These are phyloP conservation scores for Naganishia kalamii DNA, from an alignment of 768 basidiomycete species.

Conservation along the genomic window DNA sequence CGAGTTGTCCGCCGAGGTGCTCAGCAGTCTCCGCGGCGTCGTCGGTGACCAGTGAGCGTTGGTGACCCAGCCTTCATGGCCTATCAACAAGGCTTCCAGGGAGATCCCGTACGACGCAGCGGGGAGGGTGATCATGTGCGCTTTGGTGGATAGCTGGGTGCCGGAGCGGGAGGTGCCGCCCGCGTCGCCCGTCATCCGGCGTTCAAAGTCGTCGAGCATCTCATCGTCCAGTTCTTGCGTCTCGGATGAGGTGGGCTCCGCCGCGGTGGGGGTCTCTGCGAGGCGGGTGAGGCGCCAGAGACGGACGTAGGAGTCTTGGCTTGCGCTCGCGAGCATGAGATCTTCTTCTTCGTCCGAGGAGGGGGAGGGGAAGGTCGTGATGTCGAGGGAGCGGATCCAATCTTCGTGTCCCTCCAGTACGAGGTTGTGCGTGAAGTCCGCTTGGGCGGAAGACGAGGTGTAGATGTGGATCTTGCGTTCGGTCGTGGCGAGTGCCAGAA, in stretches of 20 bases:
- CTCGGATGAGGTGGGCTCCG: slow-evolving; percentile 29
- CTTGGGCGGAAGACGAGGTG: neutral
- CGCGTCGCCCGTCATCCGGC: slow-evolving; percentile 57
- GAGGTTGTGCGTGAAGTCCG: slow-evolving; percentile 28
- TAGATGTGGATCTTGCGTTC: slow-evolving; percentile 72
- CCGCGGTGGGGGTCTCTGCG: slow-evolving; percentile 31
- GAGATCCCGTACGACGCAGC: slow-evolving; percentile 63
- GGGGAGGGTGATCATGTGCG: slow-evolving; percentile 62
- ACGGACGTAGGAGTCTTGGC: slow-evolving; percentile 88
- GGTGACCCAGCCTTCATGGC: slow-evolving; percentile 92
- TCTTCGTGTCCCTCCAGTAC: slow-evolving; percentile 75
- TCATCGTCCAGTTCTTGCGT: slow-evolving; percentile 56
- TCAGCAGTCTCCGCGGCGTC: slow-evolving; percentile 58
- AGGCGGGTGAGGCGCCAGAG: slow-evolving; percentile 75
- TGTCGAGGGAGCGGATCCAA: slow-evolving; percentile 80
- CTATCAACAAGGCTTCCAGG: slow-evolving; percentile 87
- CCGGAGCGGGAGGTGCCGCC: slow-evolving; percentile 60
- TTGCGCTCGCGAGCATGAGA: slow-evolving; percentile 80
- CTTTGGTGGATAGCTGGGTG: slow-evolving; percentile 82
- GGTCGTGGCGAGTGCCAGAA: slow-evolving; percentile 75
- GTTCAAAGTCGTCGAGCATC: slow-evolving; percentile 79
- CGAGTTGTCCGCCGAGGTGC: slow-evolving; percentile 90
- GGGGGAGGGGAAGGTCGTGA: slow-evolving; percentile 48
- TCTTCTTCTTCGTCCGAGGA: slow-evolving; percentile 34
- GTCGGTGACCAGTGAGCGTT: slow-evolving; percentile 74